A percentile compares a stretch with the other conserved stretches of the same genome.
phyloP scores from a whole-genome alignment of 768 basidiomycete genomes.

The Mycena belliarum region DNA sequence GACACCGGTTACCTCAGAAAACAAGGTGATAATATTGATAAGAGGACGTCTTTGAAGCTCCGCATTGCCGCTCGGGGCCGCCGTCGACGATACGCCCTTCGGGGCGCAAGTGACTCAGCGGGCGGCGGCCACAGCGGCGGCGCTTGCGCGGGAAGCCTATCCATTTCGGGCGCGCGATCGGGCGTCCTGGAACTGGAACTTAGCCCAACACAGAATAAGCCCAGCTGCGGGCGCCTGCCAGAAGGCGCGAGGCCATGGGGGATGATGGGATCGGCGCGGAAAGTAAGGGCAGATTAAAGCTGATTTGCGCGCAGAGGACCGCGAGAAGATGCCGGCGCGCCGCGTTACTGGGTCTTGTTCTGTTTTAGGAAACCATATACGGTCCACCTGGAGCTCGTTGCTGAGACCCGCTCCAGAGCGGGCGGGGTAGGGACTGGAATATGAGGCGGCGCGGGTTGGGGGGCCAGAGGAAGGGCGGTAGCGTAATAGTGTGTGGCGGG shows the following conservation, averaged over 20 bases:
- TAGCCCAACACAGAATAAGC: not conserved
- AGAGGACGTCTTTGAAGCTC: slow-evolving; percentile 2
- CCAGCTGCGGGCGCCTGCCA: slow-evolving; percentile 10
- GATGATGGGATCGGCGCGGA: slow-evolving; percentile 16
- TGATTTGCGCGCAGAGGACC: slow-evolving; percentile 6
- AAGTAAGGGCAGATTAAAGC: slow-evolving; percentile 1
- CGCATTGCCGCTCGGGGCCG: slow-evolving; percentile 13
- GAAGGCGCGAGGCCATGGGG: slow-evolving; percentile 17
- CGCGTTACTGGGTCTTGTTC: slow-evolving; percentile 13
- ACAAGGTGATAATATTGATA: slow-evolving; percentile 13
- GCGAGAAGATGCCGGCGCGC: slow-evolving; percentile 7
- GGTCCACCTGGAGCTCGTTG: not conserved
- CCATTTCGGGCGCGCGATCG: not conserved
- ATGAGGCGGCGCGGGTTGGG: not conserved
- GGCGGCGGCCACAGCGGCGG: slow-evolving; percentile 6
- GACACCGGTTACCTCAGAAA: slow-evolving; percentile 16
- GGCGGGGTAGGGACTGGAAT: not conserved
- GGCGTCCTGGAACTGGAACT: slow-evolving; percentile 8
- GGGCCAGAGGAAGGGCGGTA: not conserved
- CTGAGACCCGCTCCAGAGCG: too few species aligned
- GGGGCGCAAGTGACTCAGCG: slow-evolving; percentile 18
- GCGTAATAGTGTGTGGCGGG: not conserved
- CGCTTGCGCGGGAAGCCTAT: slow-evolving; percentile 15
- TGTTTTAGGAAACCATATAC: slow-evolving; percentile 1
- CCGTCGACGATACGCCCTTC: not conserved